Base-by-base conservation (phyloP, 306 rosid species). In the Prunus campanulata region DNA sequence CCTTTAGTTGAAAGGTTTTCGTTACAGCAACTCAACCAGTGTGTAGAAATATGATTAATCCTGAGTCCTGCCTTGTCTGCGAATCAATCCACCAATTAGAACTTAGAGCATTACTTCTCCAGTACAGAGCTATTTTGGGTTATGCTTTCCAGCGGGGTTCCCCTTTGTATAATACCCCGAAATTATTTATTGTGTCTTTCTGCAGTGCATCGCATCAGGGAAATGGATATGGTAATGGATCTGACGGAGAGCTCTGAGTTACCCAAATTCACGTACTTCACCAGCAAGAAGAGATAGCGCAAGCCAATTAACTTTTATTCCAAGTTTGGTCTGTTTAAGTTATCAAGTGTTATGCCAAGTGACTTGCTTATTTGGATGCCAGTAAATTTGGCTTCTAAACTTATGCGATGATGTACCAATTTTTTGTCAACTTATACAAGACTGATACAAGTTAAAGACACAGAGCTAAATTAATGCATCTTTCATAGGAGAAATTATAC, bases 231-330 rank as follows among this genome's bases (percentile, higher is more conserved):
- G 85, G 66, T 25, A 80, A 48, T 32, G 92, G 50, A 55, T 80
- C 82, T 2, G 70, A 88, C 60, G 87, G 85, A 50, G 96, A 91
- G 83, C 93, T 91, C 81, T 89, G 74, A 87, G 77, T 44, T 74
- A 68, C 76, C 29, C 66, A 39, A 24, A 50, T 50, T 60, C 46
- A 16, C 27, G 9, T 18, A 27, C 56, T 22, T 47, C 16, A 52
- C 18, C 51, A 60, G 66, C 74, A 32, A 18, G 66, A 59, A 47
- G 29, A 27, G 11, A 19, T 15, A 4, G 19, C 4, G 49, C 13
- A 39, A 24, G 24, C 71, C 8, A 8, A 35, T 24, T n/a, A 52
- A 44, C 51, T 19, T 52, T 20, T 35, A 8, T 8, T 0, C 18
- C 27, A 51, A 59, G 42, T 51, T 55, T 22, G 22, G 6, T 46